Evolutionary conservation across 371 early-diverging fungal species (phyloP).

Genomic region (Conidiobolus incongruus): DNA sequence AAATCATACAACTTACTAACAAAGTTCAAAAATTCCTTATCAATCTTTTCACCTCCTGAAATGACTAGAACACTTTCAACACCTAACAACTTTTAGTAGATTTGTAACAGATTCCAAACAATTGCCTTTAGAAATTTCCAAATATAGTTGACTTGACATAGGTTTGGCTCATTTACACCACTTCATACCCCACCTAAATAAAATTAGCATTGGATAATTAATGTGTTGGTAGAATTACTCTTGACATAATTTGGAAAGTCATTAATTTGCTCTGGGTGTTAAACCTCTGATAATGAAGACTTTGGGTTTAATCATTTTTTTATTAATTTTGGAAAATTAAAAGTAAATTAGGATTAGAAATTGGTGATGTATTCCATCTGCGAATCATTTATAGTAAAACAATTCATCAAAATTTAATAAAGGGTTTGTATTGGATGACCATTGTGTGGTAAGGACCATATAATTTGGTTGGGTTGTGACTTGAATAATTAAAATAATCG

Average conservation of each 20-base stretch:
- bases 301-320: background rate
- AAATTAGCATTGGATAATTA: background rate
- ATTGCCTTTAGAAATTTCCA: background rate
- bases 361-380: too few relatives aligned
- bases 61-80: slow-evolving; percentile 39
- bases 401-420: too few relatives aligned
- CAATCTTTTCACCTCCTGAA: slow-evolving; percentile 45
- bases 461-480: too few relatives aligned
- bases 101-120: background rate
- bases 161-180: background rate
- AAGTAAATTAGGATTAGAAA: too few relatives aligned
- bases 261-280: background rate
- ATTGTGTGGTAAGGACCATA: too few relatives aligned
- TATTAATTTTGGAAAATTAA: too few relatives aligned
- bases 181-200: background rate
- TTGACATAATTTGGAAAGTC: background rate
- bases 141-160: background rate
- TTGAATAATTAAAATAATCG: too few relatives aligned
- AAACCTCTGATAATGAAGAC: background rate
- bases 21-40: slow-evolving; percentile 33
- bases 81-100: slow-evolving; percentile 8
- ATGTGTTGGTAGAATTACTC: background rate
- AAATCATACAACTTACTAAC: too few relatives aligned
- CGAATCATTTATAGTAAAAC: too few relatives aligned
- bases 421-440: too few relatives aligned